phyloP scores from a whole-genome alignment of 2,329 filamentous ascomycete genomes.

The Verticillium klebahnii region DNA sequence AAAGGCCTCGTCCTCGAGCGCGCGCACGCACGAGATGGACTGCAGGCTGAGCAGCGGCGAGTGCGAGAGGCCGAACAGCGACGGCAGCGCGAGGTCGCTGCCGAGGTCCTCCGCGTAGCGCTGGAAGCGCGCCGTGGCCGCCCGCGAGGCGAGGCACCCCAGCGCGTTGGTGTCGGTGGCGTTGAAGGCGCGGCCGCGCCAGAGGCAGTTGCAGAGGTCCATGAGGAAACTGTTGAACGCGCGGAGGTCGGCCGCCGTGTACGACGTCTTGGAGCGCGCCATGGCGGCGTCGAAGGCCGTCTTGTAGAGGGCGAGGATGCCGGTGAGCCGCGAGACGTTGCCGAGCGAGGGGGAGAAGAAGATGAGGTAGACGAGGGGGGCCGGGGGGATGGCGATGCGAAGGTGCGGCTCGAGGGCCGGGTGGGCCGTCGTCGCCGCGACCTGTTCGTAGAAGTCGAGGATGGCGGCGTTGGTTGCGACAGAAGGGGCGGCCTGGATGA shows the following conservation, averaged over 20 bases:
- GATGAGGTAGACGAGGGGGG: slow-evolving; percentile 65
- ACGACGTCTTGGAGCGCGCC: slow-evolving; percentile 38
- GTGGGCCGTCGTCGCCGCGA: slow-evolving; percentile 52
- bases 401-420: slow-evolving; percentile 46
- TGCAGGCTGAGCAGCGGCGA: slow-evolving; percentile 53
- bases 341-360: slow-evolving; percentile 61
- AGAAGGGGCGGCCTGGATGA: slow-evolving; percentile 48
- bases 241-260: slow-evolving; percentile 57
- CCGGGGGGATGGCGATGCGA: slow-evolving; percentile 64
- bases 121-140: slow-evolving; percentile 39
- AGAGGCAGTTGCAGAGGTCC: slow-evolving; percentile 81
- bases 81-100: slow-evolving; percentile 37
- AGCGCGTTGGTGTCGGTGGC: slow-evolving; percentile 57
- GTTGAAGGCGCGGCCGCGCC: slow-evolving; percentile 70
- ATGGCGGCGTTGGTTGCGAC: slow-evolving; percentile 48
- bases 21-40: slow-evolving; percentile 50
- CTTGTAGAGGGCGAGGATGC: slow-evolving; percentile 69
- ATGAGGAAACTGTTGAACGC: slow-evolving; percentile 80
- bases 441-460: slow-evolving; percentile 65
- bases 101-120: slow-evolving; percentile 46
- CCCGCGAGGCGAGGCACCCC: slow-evolving; percentile 44
- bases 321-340: slow-evolving; percentile 64
- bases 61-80: slow-evolving; percentile 54
- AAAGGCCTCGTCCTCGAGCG: slow-evolving; percentile 51
- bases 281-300: slow-evolving; percentile 64